Evolutionary conservation across 1,284 basidiomycete genomes (phyloP), one percentile per base, ranked within the genome.

Genomic region (Apiotrichum brassicae): DNA sequence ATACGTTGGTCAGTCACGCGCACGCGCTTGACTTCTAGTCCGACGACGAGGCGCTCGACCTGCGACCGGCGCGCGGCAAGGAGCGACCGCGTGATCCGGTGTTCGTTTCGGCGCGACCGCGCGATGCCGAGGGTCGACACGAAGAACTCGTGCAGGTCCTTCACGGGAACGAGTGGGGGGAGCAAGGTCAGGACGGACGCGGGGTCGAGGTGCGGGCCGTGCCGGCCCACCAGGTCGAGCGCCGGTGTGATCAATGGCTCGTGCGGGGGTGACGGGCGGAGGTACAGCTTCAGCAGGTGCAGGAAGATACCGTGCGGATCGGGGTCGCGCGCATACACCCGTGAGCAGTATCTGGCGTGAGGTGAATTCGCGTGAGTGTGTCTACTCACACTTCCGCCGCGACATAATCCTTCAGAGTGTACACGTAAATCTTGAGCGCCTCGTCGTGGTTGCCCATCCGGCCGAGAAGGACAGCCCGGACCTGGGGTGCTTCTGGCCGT

Each of bases 401-500:
- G 13, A 73, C 57, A 66, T 85, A 87, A 65, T 94, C 87, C 30
- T 83, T 78, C 24, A 97, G 76, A 38, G 82, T 81, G 64, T 94
- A 86, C 1, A 93, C 91, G 68, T 97, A 97, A 23, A 95, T 81
- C 63, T 89, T 85, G 22, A 99, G 79, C 0, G 94, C 94, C 53
- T 85, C 87, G 60, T 94, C 88, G 62, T 98, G 92, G 52, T 88
- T 83, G 0, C 88, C 90, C 53, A 97, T 78, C 19, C 87, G 81
- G 3, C 94, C 95, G 4, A 97, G 76, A 4, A 98, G 77, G 48
- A 94, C 82, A 0, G 95, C 94, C 33, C 91, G 82, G 1, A 88
- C 89, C 66, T 94, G 87, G 52, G 81, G 87, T 43, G 92, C 76
- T 58, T 88, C 88, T 85, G 66, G 18, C 25, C 7, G 20, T 30